A percentile compares a stretch with the other conserved stretches of the same genome.
Conservation (phyloP, 2,329 filamentous ascomycete species). For the Penicillium freii region DNA sequence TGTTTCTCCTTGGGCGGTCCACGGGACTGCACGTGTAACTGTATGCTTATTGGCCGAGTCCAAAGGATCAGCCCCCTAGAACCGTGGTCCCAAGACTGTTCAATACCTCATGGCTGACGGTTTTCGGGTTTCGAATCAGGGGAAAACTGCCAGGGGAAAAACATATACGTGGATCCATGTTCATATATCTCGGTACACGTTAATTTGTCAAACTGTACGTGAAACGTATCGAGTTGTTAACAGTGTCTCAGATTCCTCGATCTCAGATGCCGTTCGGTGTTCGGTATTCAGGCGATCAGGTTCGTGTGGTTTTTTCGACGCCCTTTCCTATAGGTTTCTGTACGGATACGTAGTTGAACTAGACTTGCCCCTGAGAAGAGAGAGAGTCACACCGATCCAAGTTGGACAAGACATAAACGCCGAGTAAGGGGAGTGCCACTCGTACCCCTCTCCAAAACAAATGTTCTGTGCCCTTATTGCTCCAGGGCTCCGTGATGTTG, state of each 20-base stretch:
- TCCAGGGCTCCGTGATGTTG: slow-evolving; percentile 2
- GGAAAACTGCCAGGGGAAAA: slow-evolving; percentile 2
- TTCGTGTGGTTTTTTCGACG: slow-evolving; percentile 8
- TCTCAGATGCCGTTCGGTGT: slow-evolving; percentile 23
- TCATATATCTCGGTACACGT: not conserved
- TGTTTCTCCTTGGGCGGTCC: slow-evolving; percentile 12
- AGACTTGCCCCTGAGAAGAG: not conserved
- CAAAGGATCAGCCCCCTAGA: slow-evolving; percentile 17
- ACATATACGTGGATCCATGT: not conserved
- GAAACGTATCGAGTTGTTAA: not conserved
- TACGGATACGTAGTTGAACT: too few species aligned
- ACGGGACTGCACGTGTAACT: slow-evolving; percentile 12
- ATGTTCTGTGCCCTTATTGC: slow-evolving; percentile 8
- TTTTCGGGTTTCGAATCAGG: slow-evolving; percentile 22
- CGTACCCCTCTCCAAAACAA: slow-evolving; percentile 7
- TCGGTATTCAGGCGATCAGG: slow-evolving; percentile 14
- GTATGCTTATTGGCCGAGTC: slow-evolving; percentile 17
- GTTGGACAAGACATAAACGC: slow-evolving; percentile 10
- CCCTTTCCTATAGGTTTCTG: not conserved
- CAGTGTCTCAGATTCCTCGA: slow-evolving; percentile 24
- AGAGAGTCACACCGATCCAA: not conserved
- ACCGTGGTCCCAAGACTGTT: slow-evolving; percentile 11
- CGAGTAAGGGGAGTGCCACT: slow-evolving; percentile 18
- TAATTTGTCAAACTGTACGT: not conserved
- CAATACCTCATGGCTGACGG: slow-evolving; percentile 15